These are phyloP conservation scores for Eremothecium sinecaudum DNA, from an alignment of 1,139 yeast species.

Conservation along the genomic window DNA sequence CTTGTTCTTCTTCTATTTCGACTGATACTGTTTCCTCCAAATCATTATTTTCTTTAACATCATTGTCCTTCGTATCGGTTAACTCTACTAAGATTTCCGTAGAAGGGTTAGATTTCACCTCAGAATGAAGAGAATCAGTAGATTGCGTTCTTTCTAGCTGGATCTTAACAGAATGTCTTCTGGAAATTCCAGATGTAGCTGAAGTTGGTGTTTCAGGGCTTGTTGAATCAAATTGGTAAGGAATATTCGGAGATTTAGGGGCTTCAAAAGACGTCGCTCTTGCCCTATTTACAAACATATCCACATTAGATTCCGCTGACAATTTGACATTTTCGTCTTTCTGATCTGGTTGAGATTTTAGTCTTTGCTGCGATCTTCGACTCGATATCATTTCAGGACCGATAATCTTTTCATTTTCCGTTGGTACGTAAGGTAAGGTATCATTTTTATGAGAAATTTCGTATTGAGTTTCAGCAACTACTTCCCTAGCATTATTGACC, in stretches of 20 bases:
- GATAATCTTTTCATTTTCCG: slow-evolving; percentile 3
- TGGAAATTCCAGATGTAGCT: slow-evolving; percentile 2
- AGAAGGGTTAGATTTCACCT: no score
- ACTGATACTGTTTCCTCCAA: slow-evolving; percentile 1
- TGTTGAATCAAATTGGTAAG: slow-evolving; percentile 1
- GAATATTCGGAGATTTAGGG: slow-evolving; percentile 3
- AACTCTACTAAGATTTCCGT: not conserved
- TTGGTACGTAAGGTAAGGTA: not conserved
- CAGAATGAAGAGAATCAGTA: not conserved
- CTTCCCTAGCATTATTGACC: slow-evolving; percentile 17
- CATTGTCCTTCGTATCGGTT: no score
- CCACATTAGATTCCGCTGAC: slow-evolving; percentile 15
- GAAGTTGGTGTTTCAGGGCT: slow-evolving; percentile 2
- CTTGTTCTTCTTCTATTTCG: not conserved
- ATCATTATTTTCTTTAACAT: no score
- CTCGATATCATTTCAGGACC: slow-evolving; percentile 29
- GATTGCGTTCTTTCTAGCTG: slow-evolving; percentile 3
- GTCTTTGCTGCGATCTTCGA: slow-evolving; percentile 23
- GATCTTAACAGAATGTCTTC: slow-evolving; percentile 2
- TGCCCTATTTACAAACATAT: slow-evolving; percentile 26
- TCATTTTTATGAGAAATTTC: not conserved
- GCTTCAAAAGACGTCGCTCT: slow-evolving; percentile 13
- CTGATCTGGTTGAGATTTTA: slow-evolving; percentile 7
- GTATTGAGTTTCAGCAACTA: slow-evolving; percentile 7
- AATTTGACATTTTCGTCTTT: slow-evolving; percentile 1